These are phyloP conservation scores for Pythium phragmiticola DNA, from an alignment of 352 stramenopile species.

Conservation along the genomic window DNA sequence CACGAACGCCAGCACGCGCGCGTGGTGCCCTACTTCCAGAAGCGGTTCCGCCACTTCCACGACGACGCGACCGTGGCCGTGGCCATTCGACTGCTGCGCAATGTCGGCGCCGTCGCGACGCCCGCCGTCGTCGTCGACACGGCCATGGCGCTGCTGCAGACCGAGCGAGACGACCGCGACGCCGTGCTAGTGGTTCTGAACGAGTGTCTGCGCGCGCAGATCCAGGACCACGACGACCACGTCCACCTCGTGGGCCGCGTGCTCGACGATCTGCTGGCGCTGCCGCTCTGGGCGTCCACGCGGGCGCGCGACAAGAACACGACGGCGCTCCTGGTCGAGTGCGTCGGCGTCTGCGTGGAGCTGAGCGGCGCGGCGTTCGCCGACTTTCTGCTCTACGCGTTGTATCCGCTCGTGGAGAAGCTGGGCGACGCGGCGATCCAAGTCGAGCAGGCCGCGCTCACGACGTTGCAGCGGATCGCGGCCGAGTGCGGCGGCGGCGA, in stretches of 20 bases:
- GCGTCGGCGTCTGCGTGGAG: slow-evolving; percentile 70
- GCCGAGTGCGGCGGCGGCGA: slow-evolving; percentile 44
- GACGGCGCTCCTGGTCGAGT: slow-evolving; percentile 65
- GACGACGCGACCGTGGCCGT: slow-evolving; percentile 59
- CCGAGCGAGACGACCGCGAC: not conserved
- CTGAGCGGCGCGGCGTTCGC: slow-evolving; percentile 52
- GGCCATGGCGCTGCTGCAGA: slow-evolving; percentile 43
- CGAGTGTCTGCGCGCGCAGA: slow-evolving; percentile 48
- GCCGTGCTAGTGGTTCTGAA: slow-evolving; percentile 68
- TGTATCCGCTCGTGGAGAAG: slow-evolving; percentile 87
- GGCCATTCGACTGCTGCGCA: slow-evolving; percentile 43
- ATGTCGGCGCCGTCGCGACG: slow-evolving; percentile 45
- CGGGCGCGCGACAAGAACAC: slow-evolving; percentile 11
- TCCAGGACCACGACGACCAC: slow-evolving; percentile 32
- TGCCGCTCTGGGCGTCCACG: slow-evolving; percentile 27
- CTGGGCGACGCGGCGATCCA: slow-evolving; percentile 54
- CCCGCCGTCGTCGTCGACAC: slow-evolving; percentile 69
- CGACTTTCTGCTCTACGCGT: slow-evolving; percentile 61
- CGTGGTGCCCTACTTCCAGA: slow-evolving; percentile 75
- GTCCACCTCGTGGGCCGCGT: slow-evolving; percentile 70
- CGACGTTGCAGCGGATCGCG: slow-evolving; percentile 64
- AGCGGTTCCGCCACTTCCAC: slow-evolving; percentile 70
- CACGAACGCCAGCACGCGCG: slow-evolving; percentile 32
- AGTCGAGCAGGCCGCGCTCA: slow-evolving; percentile 70
- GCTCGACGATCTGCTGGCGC: slow-evolving; percentile 65